Evolutionary conservation across 192 early-diverging fungal species (phyloP), one percentile per base, ranked within the genome.

Genomic region (Backusella westeae): DNA sequence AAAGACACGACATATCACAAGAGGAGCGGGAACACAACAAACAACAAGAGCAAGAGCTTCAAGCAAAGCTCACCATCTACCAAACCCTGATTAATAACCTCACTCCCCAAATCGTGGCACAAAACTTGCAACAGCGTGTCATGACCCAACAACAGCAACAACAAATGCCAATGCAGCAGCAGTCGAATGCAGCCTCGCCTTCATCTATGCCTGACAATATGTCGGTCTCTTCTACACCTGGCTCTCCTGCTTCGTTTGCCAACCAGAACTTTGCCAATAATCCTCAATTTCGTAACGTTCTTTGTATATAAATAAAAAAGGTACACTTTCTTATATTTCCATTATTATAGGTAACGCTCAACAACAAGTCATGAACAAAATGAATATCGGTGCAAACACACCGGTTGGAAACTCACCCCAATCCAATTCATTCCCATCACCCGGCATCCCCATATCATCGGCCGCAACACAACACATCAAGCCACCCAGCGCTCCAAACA

Each of bases 11-110:
- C 75, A 65, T 81, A 4, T 44, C 73, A 17, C 36, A 44, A 17
- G 80, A 78, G 66, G 80, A 81, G 14, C 56, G 69, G 69, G 80
- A 81, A 4, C 69, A 56, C 1, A 44, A 71, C 5, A 73, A 69
- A 17, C 36, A 52, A 1, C 75, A 76, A 53, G 80, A 81, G 26
- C 68, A 75, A 53, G 76, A 75, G 12, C 65, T 75, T 7, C 80
- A 81, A 42, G 49, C 53, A 36, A 73, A 71, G 32, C 69, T 81
- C 12, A 74, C 36, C 34, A 75, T 74, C 44, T 77, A 72, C 35
- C 80, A 81, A 68, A 71, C 66, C 6, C 35, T 81, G 12, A 70
- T 81, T 19, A 74, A 72, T 19, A 81, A 75, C 56, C 41, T 78
- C 15, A 72, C 72, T 32, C 67, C 74, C 17, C 73, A 70, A 36